These are phyloP conservation scores for Yamadazyma sp. DNA, from an alignment of 1,139 yeast species.

Conservation along the genomic window DNA sequence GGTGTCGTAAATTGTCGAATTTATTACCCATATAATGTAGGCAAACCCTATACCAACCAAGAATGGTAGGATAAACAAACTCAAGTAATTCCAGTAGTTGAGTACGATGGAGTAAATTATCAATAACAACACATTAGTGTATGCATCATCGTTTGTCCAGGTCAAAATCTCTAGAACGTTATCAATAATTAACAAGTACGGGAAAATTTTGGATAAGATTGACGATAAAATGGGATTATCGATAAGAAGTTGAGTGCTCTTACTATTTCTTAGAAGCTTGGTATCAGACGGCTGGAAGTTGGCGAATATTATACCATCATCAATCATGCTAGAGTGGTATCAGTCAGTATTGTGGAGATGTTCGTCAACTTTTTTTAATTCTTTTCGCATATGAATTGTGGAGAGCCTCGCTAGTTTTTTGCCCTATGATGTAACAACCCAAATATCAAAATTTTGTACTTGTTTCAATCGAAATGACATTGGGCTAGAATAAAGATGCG, in stretches of 20 bases:
- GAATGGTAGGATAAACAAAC: constrained; percentile 39
- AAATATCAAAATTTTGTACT: neutral
- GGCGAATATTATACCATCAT: constrained; percentile 15
- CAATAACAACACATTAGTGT: constrained; percentile 46
- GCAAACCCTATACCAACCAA: constrained; percentile 35
- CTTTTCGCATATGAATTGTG: constrained; percentile 6
- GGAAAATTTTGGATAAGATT: constrained; percentile 49
- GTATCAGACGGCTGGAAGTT: constrained; percentile 18
- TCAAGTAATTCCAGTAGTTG: constrained; percentile 45
- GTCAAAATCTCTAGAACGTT: constrained; percentile 46
- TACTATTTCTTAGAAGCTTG: constrained; percentile 12
- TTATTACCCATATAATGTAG: constrained; percentile 47
- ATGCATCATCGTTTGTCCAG: constrained; percentile 58
- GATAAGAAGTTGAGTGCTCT: constrained; percentile 23
- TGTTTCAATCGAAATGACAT: too few relatives aligned
- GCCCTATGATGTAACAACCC: neutral
- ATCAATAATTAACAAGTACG: constrained; percentile 48
- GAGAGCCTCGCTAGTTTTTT: constrained; percentile 1
- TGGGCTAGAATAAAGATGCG: too few relatives aligned
- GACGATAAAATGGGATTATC: constrained; percentile 50
- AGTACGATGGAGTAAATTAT: constrained; percentile 40
- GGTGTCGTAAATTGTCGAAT: constrained; percentile 43
- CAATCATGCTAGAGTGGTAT: constrained; percentile 4
- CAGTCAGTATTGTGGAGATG: constrained; percentile 1
- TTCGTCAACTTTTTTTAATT: constrained; percentile 4